Conservation (phyloP, 441 rosid species). For the Adansonia gregorii region DNA sequence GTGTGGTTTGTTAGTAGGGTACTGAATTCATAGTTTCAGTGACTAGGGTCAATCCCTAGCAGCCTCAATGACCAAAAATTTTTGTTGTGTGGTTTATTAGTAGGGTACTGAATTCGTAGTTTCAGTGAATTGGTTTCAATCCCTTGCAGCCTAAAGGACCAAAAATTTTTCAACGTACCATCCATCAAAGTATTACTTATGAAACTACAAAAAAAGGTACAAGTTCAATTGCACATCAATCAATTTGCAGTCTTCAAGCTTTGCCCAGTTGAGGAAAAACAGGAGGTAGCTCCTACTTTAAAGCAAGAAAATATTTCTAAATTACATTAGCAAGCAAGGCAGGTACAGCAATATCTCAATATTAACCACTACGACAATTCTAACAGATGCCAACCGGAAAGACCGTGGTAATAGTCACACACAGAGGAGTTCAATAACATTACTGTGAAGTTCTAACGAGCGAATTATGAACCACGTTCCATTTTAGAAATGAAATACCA, state of each 20-base stretch:
- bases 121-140: background rate
- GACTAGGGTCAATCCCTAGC: background rate
- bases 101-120: background rate
- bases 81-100: background rate
- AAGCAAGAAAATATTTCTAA: constrained; percentile 14
- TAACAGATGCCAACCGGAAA: constrained; percentile 15
- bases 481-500: background rate
- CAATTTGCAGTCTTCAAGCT: constrained; percentile 8
- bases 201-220: background rate
- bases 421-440: background rate
- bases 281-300: constrained; percentile 7
- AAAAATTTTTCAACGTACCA: background rate
- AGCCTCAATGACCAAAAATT: background rate
- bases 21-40: background rate
- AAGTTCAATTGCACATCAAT: constrained; percentile 1
- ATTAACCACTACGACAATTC: background rate
- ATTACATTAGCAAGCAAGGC: constrained; percentile 7
- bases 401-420: background rate
- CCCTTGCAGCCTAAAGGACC: background rate
- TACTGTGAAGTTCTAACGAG: too few relatives aligned
- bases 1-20: background rate
- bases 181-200: background rate
- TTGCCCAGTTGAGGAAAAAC: background rate
- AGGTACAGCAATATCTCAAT: constrained; percentile 13
- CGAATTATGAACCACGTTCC: background rate